Evolutionary conservation across 2,329 filamentous ascomycete species (phyloP).

Genomic region (Fusarium cicatricum): DNA sequence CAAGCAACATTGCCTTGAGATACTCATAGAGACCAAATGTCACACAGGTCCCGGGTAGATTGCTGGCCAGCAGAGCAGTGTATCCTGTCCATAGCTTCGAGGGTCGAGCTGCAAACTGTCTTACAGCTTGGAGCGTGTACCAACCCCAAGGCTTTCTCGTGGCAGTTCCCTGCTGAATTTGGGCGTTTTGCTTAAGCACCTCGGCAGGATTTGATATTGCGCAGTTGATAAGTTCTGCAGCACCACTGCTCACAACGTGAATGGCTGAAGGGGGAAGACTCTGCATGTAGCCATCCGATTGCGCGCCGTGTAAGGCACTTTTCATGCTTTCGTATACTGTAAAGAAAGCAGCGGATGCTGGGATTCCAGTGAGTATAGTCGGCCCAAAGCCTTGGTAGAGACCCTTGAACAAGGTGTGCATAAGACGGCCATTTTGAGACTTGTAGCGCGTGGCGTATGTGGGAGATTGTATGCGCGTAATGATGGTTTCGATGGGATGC

Average conservation of each 20-base stretch:
- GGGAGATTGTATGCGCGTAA: slow-evolving; percentile 22
- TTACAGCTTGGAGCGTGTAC: slow-evolving; percentile 9
- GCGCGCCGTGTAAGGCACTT: neutral
- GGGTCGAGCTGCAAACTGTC: slow-evolving; percentile 19
- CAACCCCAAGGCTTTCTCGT: slow-evolving; percentile 3
- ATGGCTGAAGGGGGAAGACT: slow-evolving; percentile 1
- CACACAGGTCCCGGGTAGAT: slow-evolving; percentile 23
- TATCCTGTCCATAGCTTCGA: slow-evolving; percentile 26
- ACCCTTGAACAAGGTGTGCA: slow-evolving; percentile 1
- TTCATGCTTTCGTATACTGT: slow-evolving; percentile 23
- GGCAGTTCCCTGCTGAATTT: slow-evolving; percentile 3
- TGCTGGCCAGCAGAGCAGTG: slow-evolving; percentile 20
- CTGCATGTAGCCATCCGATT: neutral
- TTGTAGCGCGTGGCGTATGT: slow-evolving; percentile 17
- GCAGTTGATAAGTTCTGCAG: slow-evolving; percentile 25
- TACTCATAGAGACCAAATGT: slow-evolving; percentile 28
- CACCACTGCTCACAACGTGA: slow-evolving; percentile 20
- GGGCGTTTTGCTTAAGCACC: slow-evolving; percentile 23
- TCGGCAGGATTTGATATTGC: slow-evolving; percentile 30
- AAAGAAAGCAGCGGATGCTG: slow-evolving; percentile 25
- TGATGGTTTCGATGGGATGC: slow-evolving; percentile 28
- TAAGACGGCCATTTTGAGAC: slow-evolving; percentile 11
- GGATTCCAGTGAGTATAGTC: slow-evolving; percentile 20
- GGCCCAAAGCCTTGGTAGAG: slow-evolving; percentile 25
- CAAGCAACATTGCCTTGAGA: slow-evolving; percentile 12